Evolutionary conservation across 805 yeast species (phyloP).

Genomic region (Teunomyces aglyptinius): DNA sequence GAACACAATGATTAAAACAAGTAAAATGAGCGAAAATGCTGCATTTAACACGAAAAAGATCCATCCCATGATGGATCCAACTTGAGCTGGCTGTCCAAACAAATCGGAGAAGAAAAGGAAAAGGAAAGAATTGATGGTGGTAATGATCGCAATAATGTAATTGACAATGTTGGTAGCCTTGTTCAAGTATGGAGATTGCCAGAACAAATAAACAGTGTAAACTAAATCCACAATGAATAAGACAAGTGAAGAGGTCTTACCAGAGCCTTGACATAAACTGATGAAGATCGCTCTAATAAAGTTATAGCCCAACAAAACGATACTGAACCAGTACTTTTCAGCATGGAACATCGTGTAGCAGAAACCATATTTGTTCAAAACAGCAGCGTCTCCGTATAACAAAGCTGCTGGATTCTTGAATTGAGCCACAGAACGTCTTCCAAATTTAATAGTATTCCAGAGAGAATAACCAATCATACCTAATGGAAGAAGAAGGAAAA

Average conservation of each 20-base stretch:
- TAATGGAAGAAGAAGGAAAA: constrained; percentile 62
- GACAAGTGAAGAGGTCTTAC: constrained; percentile 77
- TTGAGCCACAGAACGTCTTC: constrained; percentile 53
- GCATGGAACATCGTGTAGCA: constrained; percentile 89
- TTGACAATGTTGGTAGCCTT: constrained; percentile 76
- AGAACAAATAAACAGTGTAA: constrained; percentile 63
- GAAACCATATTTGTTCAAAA: constrained; percentile 80
- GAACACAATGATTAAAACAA: constrained; percentile 68
- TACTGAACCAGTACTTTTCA: constrained; percentile 78
- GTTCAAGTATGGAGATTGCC: constrained; percentile 74
- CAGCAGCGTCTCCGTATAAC: constrained; percentile 71
- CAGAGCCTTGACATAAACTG: constrained; percentile 75
- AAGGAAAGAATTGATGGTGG: constrained; percentile 74
- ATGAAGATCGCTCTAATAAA: constrained; percentile 70
- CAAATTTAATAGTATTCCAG: constrained; percentile 62
- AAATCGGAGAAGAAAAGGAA: constrained; percentile 83
- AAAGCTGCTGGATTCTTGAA: constrained; percentile 85
- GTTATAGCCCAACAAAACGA: constrained; percentile 57
- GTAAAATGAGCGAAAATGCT: constrained; percentile 73
- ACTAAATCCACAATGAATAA: constrained; percentile 73
- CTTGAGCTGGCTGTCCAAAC: constrained; percentile 77
- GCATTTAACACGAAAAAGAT: constrained; percentile 86
- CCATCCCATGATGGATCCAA: constrained; percentile 87
- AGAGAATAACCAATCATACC: constrained; percentile 64
- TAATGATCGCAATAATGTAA: constrained; percentile 70